Conservation (phyloP, 306 rosid species). For the Prunus mira region DNA sequence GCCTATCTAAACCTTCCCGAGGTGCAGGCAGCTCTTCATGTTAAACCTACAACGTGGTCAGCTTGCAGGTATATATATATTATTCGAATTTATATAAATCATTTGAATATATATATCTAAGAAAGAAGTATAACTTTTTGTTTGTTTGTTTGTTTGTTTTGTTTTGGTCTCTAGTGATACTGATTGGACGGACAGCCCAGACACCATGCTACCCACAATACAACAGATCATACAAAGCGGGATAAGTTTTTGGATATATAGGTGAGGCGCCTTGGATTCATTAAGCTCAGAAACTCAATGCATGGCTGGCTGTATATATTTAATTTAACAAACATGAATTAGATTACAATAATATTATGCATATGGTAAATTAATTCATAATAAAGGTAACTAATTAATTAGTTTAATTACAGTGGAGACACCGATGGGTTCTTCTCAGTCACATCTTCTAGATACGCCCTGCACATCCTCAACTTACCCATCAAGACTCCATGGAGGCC, state of each 20-base stretch:
- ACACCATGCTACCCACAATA: slow-evolving; percentile 21
- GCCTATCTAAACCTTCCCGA: slow-evolving; percentile 44
- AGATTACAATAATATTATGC: too few species aligned
- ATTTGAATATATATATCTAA: too few species aligned
- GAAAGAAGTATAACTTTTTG: too few species aligned
- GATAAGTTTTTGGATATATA: slow-evolving; percentile 23
- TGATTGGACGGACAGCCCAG: slow-evolving; percentile 27
- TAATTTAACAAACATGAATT: too few species aligned
- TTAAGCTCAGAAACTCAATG: too few species aligned
- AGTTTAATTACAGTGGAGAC: slow-evolving; percentile 46
- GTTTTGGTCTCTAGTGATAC: slow-evolving; percentile 13
- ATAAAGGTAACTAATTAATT: neutral
- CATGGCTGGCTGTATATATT: too few species aligned
- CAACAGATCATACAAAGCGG: slow-evolving; percentile 23
- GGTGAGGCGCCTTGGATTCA: neutral
- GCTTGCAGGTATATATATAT: slow-evolving; percentile 41
- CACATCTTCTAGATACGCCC: slow-evolving; percentile 50
- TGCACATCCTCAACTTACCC: slow-evolving; percentile 37
- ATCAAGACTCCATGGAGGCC: slow-evolving; percentile 46
- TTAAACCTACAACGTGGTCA: slow-evolving; percentile 34
- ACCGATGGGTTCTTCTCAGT: slow-evolving; percentile 50
- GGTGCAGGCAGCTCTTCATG: slow-evolving; percentile 64
- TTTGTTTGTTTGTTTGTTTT: neutral
- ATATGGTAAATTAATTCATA: too few species aligned
- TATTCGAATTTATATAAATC: too few species aligned